Evolutionary conservation across 2,329 filamentous ascomycete genomes (phyloP).

Genomic region (Aspergillus ochraceus): DNA sequence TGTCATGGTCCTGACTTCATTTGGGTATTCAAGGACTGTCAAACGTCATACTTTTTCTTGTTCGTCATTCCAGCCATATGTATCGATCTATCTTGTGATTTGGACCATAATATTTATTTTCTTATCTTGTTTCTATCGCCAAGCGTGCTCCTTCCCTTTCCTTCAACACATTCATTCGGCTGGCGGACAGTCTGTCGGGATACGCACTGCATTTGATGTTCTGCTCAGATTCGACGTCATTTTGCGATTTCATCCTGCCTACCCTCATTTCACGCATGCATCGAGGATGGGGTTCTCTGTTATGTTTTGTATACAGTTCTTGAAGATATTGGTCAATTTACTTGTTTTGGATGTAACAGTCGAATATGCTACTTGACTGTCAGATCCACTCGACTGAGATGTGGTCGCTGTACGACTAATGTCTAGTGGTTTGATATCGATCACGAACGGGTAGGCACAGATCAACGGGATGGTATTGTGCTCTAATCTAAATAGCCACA

Average conservation of each 20-base stretch:
- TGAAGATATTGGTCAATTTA: constrained; percentile 12
- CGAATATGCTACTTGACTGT: neutral
- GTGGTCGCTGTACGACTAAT: no score
- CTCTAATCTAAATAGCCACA: neutral
- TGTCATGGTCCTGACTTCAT: constrained; percentile 13
- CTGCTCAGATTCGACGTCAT: neutral
- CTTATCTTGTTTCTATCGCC: no score
- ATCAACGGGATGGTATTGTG: neutral
- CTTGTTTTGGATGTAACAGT: neutral
- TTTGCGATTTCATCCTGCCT: neutral
- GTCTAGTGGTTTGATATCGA: no score
- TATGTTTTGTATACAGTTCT: neutral
- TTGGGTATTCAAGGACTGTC: constrained; percentile 3
- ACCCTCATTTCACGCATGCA: neutral
- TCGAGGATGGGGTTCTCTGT: neutral
- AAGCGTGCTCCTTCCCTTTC: neutral
- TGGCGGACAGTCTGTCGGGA: neutral
- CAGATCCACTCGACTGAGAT: neutral
- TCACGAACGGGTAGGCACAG: no score
- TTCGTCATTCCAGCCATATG: constrained; percentile 1
- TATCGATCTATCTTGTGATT: neutral
- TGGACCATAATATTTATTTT: neutral
- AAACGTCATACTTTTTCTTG: neutral
- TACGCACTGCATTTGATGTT: neutral
- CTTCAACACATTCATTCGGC: neutral